Evolutionary conservation across 2,329 filamentous ascomycete genomes (phyloP).

Genomic region (Aspergillus aculeatinus): DNA sequence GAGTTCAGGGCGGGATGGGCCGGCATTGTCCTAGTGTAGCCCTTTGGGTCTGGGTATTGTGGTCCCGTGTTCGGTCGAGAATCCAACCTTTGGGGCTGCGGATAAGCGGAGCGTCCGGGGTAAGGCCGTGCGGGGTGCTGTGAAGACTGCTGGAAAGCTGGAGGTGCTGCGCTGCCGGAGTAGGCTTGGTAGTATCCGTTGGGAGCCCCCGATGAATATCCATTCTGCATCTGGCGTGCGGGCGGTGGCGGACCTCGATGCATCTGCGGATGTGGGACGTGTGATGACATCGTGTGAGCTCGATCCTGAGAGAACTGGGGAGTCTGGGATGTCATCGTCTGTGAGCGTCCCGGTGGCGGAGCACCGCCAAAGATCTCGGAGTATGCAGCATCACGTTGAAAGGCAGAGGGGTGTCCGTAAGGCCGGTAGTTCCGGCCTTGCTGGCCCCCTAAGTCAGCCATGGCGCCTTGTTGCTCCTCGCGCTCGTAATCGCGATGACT

Average conservation of each 20-base stretch:
- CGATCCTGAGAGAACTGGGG: slow-evolving; percentile 64
- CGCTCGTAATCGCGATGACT: slow-evolving; percentile 5
- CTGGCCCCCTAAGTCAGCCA: slow-evolving; percentile 66
- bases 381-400: slow-evolving; percentile 89
- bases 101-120: slow-evolving; percentile 68
- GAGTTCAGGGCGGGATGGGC: slow-evolving; percentile 72
- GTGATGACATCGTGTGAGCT: slow-evolving; percentile 74
- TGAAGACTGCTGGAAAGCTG: slow-evolving; percentile 51
- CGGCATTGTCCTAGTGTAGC: slow-evolving; percentile 56
- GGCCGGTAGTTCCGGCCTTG: slow-evolving; percentile 61
- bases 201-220: slow-evolving; percentile 40
- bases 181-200: slow-evolving; percentile 45
- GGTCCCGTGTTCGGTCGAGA: slow-evolving; percentile 53
- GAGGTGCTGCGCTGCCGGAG: slow-evolving; percentile 31
- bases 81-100: slow-evolving; percentile 69
- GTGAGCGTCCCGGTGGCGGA: slow-evolving; percentile 82
- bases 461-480: slow-evolving; percentile 30
- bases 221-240: slow-evolving; percentile 46
- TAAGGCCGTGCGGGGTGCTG: slow-evolving; percentile 63
- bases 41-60: slow-evolving; percentile 60
- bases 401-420: slow-evolving; percentile 54
- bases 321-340: slow-evolving; percentile 87
- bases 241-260: slow-evolving; percentile 44
- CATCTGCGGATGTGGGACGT: slow-evolving; percentile 45
- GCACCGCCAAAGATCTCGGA: slow-evolving; percentile 91